phyloP scores from a whole-genome alignment of 371 early-diverging fungal genomes.

The Neoconidiobolus thromboides region DNA sequence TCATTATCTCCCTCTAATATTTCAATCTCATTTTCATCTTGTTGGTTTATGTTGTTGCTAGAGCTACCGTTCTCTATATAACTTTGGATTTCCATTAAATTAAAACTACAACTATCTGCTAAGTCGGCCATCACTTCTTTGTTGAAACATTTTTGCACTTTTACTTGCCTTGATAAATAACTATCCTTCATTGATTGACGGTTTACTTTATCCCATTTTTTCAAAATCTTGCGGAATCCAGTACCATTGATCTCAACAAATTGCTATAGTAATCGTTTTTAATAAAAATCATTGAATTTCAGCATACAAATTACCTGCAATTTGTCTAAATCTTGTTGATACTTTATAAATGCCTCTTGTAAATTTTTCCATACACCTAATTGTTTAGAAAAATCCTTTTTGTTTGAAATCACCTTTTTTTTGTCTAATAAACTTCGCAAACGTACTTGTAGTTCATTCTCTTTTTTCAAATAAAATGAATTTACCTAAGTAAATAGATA shows the following conservation, averaged over 20 bases:
- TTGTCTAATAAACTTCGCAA: slow-evolving; percentile 53
- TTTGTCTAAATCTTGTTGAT: slow-evolving; percentile 81
- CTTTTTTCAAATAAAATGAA: slow-evolving; percentile 60
- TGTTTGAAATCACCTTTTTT: slow-evolving; percentile 47
- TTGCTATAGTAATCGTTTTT: slow-evolving; percentile 27
- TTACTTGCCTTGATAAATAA: slow-evolving; percentile 82
- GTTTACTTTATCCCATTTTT: slow-evolving; percentile 95
- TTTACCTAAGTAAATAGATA: slow-evolving; percentile 33
- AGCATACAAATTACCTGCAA: slow-evolving; percentile 44
- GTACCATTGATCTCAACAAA: slow-evolving; percentile 89
- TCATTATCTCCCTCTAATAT: too few relatives aligned
- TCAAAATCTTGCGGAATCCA: slow-evolving; percentile 90
- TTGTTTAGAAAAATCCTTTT: slow-evolving; percentile 29
- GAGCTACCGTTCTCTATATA: slow-evolving; percentile 19
- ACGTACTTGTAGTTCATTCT: slow-evolving; percentile 56
- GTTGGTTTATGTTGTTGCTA: neutral
- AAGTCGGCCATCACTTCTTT: slow-evolving; percentile 71
- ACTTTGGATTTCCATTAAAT: slow-evolving; percentile 37
- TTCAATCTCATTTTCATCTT: too few relatives aligned
- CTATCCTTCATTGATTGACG: slow-evolving; percentile 88
- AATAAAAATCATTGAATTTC: neutral
- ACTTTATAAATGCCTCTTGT: slow-evolving; percentile 71
- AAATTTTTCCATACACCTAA: slow-evolving; percentile 41
- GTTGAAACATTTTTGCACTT: slow-evolving; percentile 90
- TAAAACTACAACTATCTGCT: slow-evolving; percentile 54